Evolutionary conservation across 768 basidiomycete genomes (phyloP).

Genomic region (Suillus bovinus): DNA sequence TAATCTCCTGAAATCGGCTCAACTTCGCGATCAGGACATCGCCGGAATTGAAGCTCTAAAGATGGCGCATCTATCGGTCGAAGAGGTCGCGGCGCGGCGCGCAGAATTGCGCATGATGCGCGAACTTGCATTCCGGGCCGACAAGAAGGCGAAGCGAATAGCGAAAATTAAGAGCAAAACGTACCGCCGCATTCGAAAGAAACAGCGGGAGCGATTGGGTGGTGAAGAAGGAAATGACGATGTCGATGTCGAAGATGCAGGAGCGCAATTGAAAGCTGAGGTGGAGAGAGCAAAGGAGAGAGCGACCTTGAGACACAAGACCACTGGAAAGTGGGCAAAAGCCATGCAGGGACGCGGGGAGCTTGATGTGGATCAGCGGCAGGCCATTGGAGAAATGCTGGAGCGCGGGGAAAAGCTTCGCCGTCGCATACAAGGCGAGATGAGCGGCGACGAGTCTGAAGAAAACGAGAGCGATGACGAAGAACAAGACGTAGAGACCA

Average conservation of each 20-base stretch:
- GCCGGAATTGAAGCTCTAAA: constrained; percentile 77
- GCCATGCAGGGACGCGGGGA: constrained; percentile 71
- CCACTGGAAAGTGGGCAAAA: constrained; percentile 86
- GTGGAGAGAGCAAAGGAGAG: constrained; percentile 82
- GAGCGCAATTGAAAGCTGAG: constrained; percentile 65
- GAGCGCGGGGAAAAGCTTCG: constrained; percentile 77
- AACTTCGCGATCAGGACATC: constrained; percentile 82
- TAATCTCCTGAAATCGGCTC: constrained; percentile 75
- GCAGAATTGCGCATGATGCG: constrained; percentile 85
- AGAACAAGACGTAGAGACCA: constrained; percentile 42
- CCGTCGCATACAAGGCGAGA: constrained; percentile 71
- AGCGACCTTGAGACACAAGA: constrained; percentile 86
- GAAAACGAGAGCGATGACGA: constrained; percentile 41
- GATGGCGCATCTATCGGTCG: constrained; percentile 78
- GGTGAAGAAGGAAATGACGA: constrained; percentile 50
- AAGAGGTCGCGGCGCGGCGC: constrained; percentile 83
- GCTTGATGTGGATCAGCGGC: constrained; percentile 58
- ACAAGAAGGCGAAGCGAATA: constrained; percentile 84
- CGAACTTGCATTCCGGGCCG: constrained; percentile 92
- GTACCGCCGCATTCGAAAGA: constrained; percentile 82
- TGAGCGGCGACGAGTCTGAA: constrained; percentile 54
- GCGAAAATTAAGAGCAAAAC: constrained; percentile 97
- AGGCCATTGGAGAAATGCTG: constrained; percentile 85
- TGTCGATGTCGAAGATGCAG: constrained; percentile 47
- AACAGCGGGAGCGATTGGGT: constrained; percentile 65